Evolutionary conservation across 495 filamentous ascomycete genomes (phyloP), one percentile per base, ranked within the genome.

Genomic region (Aspergillus avenaceus): DNA sequence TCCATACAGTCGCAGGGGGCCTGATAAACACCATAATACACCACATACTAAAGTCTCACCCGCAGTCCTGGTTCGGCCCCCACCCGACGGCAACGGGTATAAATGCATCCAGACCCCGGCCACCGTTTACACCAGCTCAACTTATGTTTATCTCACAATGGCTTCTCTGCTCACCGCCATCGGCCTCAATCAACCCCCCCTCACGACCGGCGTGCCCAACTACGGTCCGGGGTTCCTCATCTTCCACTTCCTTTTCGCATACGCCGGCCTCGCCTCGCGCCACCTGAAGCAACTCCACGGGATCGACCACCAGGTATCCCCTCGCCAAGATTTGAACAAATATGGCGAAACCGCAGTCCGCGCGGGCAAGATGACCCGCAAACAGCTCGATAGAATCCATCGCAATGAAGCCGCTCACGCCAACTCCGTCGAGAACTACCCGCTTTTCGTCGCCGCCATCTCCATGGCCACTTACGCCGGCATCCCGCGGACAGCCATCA

Each of bases 231-330:
- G 45, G 9, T 71, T 72, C 52, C 54, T 80, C 8, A 63, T 64
- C 45, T 72, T 69, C 51, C 62, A 81, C 50, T 81, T 74, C 59
- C 0, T 76, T 49, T 74, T 64, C 49, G 75, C 76, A 6, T 78
- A 81, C 61, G 63, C 65, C 14, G 6, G 75, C 12, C 67, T 78
- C n/a, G 69, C 74, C 38, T 65, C 73, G 2, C 70, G 76, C 23
- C 67, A 57, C 5, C 59, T 73, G 1, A 81, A 79, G 50, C 67
- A 75, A 49, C 64, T 41, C 47, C 72, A 73, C 59, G 69, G 71
- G 16, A 45, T 80, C 54, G 77, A 81, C 58, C 71, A 80, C 60
- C 73, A 79, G 45, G 63, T 49, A 12, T 63, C 66, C 5, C 75
- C 79, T 0, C 63, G 71, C 21, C 59, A 76, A 43, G 71, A 78